Base-by-base conservation (phyloP, 1,139 yeast species). In the Yamadazyma aaseri region DNA sequence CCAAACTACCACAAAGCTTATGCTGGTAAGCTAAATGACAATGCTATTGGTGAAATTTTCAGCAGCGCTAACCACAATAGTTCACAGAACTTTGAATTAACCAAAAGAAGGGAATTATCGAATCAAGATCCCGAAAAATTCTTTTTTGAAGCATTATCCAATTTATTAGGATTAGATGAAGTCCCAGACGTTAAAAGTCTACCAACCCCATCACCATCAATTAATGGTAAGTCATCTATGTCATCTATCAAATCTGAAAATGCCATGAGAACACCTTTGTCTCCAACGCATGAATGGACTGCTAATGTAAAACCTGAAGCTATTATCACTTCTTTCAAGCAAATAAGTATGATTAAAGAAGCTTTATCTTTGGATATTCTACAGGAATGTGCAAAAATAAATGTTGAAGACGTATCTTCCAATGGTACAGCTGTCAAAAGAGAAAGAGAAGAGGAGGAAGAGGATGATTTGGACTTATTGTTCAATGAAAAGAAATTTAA, bases 131-230 rank as follows among this genome's bases (percentile, higher is more conserved):
- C 81, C 0, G 69, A 71, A 34, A 59, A 60, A 39, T 76, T 73
- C 51, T 73, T 76, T 49, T 60, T 70, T 34, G 72, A 78, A 0
- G 65, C 80, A 1, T 57, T 76, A 40, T 84, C 76, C 8, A 76
- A 76, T 47, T 56, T 74, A 26, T 56, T 76, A 39, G 76, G 71
- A 30, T 47, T 76, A 29, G 71, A 67, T 16, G 74, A 67, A 16
- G 55, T 62, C 11, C 31, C 37, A 33, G 40, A 42, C 14, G 17
- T 28, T 7, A 39, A 35, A 22, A 42, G 46, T 6, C 44, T 65
- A 29, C 64, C 69, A 8, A 64, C 71, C 0, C 71, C 70, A n/a
- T 44, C 58, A 12, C 46, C 47, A 13, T 43, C 49, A 6, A 16
- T 32, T 10, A 38, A 35, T 18, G 38, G 45, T 8, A 38, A 33